These are phyloP conservation scores for Rhizopogon vinicolor DNA, from an alignment of 768 basidiomycete genomes.

Conservation along the genomic window DNA sequence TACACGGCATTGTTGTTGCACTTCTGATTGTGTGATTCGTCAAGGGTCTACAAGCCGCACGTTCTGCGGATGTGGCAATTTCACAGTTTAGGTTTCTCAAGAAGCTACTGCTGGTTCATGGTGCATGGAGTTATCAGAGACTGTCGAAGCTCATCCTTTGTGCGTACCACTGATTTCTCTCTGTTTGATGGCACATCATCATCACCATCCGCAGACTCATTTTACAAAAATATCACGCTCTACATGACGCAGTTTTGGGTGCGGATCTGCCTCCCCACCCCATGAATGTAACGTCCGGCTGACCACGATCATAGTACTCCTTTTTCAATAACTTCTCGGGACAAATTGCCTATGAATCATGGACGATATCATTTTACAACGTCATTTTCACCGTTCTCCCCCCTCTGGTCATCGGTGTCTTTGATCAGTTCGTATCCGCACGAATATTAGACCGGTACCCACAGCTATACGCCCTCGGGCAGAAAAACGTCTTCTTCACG, in stretches of 20 bases:
- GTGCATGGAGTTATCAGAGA: conserved; percentile 97
- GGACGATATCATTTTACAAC: conserved; percentile 97
- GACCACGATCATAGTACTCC: conserved; percentile 62
- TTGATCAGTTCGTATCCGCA: conserved; percentile 98
- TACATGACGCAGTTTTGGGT: conserved; percentile 99
- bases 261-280: conserved; percentile 13
- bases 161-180: conserved; percentile 34
- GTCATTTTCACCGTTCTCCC: conserved; percentile 95
- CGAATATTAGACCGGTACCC: conserved; percentile 96
- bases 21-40: neutral
- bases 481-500: conserved; percentile 91
- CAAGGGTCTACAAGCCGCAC: conserved; percentile 95
- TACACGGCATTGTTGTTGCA: neutral
- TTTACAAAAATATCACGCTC: conserved; percentile 98
- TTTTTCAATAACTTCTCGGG: conserved; percentile 99
- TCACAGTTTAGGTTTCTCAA: conserved; percentile 96
- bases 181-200: neutral
- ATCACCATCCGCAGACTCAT: conserved; percentile 60
- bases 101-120: conserved; percentile 93
- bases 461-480: conserved; percentile 91
- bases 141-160: conserved; percentile 95
- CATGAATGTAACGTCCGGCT: neutral
- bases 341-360: conserved; percentile 97
- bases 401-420: conserved; percentile 94
- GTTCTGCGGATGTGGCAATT: conserved; percentile 96